A percentile compares a stretch with the other conserved stretches of the same genome.
phyloP scores from a whole-genome alignment of 768 basidiomycete species.

The Rhodotorula graminis region DNA sequence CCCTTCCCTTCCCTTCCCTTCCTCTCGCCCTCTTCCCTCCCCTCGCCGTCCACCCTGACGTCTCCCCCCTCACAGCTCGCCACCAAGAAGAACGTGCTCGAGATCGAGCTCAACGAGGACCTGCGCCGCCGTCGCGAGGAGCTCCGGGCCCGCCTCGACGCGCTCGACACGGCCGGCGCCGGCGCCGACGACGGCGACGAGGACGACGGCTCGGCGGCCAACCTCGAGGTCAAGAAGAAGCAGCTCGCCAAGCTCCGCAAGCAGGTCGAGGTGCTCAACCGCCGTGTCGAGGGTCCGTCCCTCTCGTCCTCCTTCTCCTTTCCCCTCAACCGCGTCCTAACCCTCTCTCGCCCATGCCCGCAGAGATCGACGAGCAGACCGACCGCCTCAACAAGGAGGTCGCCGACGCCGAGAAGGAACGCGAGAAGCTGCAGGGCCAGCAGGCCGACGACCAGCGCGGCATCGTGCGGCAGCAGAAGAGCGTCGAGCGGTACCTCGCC shows the following conservation, averaged over 20 bases:
- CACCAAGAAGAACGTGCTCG: slow-evolving; percentile 69
- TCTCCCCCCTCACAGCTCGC: slow-evolving; percentile 55
- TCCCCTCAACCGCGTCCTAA: neutral
- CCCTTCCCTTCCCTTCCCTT: neutral
- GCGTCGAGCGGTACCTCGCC: slow-evolving; percentile 85
- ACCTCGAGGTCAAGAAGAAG: slow-evolving; percentile 62
- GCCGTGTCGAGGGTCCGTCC: slow-evolving; percentile 59
- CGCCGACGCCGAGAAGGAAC: slow-evolving; percentile 45
- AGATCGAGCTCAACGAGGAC: slow-evolving; percentile 89
- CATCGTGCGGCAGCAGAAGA: slow-evolving; percentile 89
- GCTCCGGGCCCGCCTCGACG: slow-evolving; percentile 67
- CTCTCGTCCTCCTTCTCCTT: no score
- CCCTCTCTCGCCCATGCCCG: slow-evolving; percentile 51
- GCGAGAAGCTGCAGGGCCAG: slow-evolving; percentile 73
- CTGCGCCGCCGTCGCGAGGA: slow-evolving; percentile 75
- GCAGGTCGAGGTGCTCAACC: slow-evolving; percentile 62
- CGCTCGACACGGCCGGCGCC: slow-evolving; percentile 55
- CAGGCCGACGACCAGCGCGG: slow-evolving; percentile 80
- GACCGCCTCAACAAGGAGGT: slow-evolving; percentile 24
- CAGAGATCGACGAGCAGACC: slow-evolving; percentile 48
- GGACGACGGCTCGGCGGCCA: slow-evolving; percentile 55
- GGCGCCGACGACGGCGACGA: slow-evolving; percentile 24
- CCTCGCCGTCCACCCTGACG: neutral
- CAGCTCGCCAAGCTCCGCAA: slow-evolving; percentile 66
- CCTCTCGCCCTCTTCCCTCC: neutral